Evolutionary conservation across 306 rosid genomes (phyloP).

Genomic region (Acacia confusa): DNA sequence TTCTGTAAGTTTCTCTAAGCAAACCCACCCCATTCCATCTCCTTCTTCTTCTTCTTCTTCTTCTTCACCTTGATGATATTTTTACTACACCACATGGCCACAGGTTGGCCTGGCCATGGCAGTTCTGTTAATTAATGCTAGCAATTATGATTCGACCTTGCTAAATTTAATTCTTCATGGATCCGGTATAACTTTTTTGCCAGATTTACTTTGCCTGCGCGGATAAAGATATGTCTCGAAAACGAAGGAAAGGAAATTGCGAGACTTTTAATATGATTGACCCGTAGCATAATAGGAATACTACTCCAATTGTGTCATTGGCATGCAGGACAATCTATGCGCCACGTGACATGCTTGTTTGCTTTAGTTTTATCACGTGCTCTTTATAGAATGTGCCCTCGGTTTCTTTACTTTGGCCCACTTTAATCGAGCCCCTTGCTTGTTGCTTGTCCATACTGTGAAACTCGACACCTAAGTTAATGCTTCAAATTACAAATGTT

Average conservation of each 20-base stretch:
- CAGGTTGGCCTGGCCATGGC: slow-evolving; percentile 46
- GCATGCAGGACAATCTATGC: slow-evolving; percentile 30
- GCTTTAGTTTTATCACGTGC: slow-evolving; percentile 42
- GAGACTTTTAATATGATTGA: slow-evolving; percentile 21
- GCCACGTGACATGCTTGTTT: slow-evolving; percentile 51
- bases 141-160: slow-evolving; percentile 43
- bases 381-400: slow-evolving; percentile 23
- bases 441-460: slow-evolving; percentile 7
- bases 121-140: slow-evolving; percentile 41
- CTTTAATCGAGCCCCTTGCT: slow-evolving; percentile 21
- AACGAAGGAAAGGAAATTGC: slow-evolving; percentile 10
- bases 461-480: slow-evolving; percentile 10
- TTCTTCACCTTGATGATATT: slow-evolving; percentile 48
- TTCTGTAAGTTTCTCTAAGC: slow-evolving; percentile 28
- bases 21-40: not conserved
- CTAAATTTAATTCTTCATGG: slow-evolving; percentile 44
- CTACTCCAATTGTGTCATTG: not conserved
- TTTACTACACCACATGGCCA: slow-evolving; percentile 24
- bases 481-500: not conserved
- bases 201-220: slow-evolving; percentile 16
- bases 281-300: not conserved
- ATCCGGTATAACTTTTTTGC: slow-evolving; percentile 26
- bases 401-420: slow-evolving; percentile 4
- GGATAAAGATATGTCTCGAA: slow-evolving; percentile 21
- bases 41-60: not conserved